Evolutionary conservation across 495 filamentous ascomycete species (phyloP).

Genomic region (Cenococcum geophilum): DNA sequence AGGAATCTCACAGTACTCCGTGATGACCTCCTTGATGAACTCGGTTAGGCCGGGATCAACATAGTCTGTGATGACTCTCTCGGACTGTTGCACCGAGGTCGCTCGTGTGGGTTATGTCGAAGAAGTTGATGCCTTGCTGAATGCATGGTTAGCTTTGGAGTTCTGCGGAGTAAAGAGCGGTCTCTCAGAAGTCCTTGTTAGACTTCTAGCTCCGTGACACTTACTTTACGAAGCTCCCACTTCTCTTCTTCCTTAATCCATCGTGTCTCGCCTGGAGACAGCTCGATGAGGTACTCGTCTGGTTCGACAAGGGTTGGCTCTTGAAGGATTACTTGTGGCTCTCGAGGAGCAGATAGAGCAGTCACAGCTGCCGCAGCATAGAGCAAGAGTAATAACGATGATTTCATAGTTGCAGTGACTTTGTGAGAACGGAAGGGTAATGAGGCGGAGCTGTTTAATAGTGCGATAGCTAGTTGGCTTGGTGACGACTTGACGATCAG

Average conservation of each 20-base stretch:
- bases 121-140: slow-evolving; percentile 83
- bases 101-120: slow-evolving; percentile 78
- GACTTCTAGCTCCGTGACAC: slow-evolving; percentile 29
- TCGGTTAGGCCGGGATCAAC: slow-evolving; percentile 75
- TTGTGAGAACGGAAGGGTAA: no score
- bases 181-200: not conserved
- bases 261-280: slow-evolving; percentile 72
- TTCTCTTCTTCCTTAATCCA: slow-evolving; percentile 95
- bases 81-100: slow-evolving; percentile 59
- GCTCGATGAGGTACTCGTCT: slow-evolving; percentile 72
- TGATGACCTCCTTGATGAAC: slow-evolving; percentile 88
- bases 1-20: slow-evolving; percentile 83
- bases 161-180: not conserved
- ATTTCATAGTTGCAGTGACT: slow-evolving; percentile 17
- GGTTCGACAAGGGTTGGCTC: slow-evolving; percentile 16
- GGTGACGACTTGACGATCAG: no score
- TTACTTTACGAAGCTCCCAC: slow-evolving; percentile 78
- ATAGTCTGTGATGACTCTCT: slow-evolving; percentile 91
- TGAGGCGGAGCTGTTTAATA: no score
- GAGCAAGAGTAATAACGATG: slow-evolving; percentile 18
- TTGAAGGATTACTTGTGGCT: slow-evolving; percentile 20
- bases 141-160: slow-evolving; percentile 18
- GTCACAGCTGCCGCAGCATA: slow-evolving; percentile 18
- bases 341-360: slow-evolving; percentile 19
- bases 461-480: no score